Conservation (phyloP, 208 protist species). For the Trypanosoma grayi region DNA sequence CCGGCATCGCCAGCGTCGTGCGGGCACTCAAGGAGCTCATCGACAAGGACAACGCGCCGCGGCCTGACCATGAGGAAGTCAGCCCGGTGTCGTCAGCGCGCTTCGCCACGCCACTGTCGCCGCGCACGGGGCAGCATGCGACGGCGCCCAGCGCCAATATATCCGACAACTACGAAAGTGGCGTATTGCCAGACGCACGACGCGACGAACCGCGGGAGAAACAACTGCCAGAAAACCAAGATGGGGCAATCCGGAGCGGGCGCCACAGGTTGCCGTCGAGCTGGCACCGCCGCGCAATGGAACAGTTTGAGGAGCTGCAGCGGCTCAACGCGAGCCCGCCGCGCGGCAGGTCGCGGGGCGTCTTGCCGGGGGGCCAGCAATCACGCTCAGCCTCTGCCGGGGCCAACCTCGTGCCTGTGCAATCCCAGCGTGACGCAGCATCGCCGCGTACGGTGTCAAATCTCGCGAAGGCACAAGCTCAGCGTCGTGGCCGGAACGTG, state of each 20-base stretch:
- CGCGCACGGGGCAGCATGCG: neutral
- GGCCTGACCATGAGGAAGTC: neutral
- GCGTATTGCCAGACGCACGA: too few species aligned
- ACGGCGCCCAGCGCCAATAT: slow-evolving; percentile 1
- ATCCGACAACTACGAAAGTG: neutral
- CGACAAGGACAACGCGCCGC: neutral
- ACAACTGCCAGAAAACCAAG: neutral
- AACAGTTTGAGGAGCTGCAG: slow-evolving; percentile 71
- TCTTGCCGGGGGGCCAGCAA: too few species aligned
- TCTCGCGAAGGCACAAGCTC: too few species aligned
- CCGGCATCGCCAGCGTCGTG: slow-evolving; percentile 39
- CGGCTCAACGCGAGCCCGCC: slow-evolving; percentile 47
- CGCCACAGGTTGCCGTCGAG: slow-evolving; percentile 24
- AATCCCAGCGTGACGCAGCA: too few species aligned
- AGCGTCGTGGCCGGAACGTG: too few species aligned
- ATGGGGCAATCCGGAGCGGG: neutral
- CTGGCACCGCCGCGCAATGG: slow-evolving; percentile 48
- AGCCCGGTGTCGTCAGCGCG: neutral
- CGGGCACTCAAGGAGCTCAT: slow-evolving; percentile 12
- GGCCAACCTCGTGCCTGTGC: too few species aligned
- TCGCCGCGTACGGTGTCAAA: too few species aligned
- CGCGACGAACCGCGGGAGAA: neutral
- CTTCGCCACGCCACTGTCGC: neutral
- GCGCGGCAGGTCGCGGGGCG: slow-evolving; percentile 1
- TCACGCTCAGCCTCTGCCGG: too few species aligned